Percentiles rank a stretch among this genome's conserved stretches.
phyloP scores from a whole-genome alignment of 768 basidiomycete species.

The Pleurotus salmoneostramineus region DNA sequence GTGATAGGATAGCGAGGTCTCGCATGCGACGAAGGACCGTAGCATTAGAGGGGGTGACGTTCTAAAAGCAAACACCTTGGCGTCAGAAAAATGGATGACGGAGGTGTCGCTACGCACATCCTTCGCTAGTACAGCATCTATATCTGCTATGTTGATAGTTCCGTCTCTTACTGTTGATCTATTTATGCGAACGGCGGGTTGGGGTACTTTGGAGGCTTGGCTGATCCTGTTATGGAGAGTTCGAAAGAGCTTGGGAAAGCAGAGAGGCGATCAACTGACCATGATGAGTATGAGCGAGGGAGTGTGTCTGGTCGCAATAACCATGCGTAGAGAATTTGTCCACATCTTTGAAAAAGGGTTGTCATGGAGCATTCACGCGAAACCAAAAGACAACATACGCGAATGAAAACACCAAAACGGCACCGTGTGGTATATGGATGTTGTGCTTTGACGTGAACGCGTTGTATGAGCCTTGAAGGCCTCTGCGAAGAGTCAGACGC shows the following conservation, averaged over 20 bases:
- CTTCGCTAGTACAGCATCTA: conserved; percentile 51
- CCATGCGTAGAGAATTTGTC: conserved; percentile 83
- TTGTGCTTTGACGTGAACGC: conserved; percentile 64
- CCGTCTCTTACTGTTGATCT: conserved; percentile 54
- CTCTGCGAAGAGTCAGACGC: conserved; percentile 37
- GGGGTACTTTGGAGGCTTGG: conserved; percentile 61
- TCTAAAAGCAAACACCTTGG: conserved; percentile 25
- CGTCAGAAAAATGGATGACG: background rate
- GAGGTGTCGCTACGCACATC: conserved; percentile 30
- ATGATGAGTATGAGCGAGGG: conserved; percentile 68
- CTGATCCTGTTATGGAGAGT: conserved; percentile 50
- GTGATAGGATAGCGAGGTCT: conserved; percentile 23
- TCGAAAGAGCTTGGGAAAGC: background rate
- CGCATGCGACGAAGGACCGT: conserved; percentile 42
- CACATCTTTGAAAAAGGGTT: conserved; percentile 45
- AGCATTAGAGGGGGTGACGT: conserved; percentile 50
- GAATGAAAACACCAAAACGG: conserved; percentile 74
- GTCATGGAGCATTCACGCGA: background rate
- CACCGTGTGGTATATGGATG: conserved; percentile 77
- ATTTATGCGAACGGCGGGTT: conserved; percentile 59
- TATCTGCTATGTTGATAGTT: conserved; percentile 45
- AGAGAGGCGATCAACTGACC: conserved; percentile 40
- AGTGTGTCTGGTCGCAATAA: conserved; percentile 81
- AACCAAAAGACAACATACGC: conserved; percentile 39
- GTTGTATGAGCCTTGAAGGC: conserved; percentile 89